Percentiles rank a stretch among this genome's conserved stretches.
These are phyloP conservation scores for Ophiosphaerella narmari DNA, from an alignment of 2,329 filamentous ascomycete species.

Conservation along the genomic window DNA sequence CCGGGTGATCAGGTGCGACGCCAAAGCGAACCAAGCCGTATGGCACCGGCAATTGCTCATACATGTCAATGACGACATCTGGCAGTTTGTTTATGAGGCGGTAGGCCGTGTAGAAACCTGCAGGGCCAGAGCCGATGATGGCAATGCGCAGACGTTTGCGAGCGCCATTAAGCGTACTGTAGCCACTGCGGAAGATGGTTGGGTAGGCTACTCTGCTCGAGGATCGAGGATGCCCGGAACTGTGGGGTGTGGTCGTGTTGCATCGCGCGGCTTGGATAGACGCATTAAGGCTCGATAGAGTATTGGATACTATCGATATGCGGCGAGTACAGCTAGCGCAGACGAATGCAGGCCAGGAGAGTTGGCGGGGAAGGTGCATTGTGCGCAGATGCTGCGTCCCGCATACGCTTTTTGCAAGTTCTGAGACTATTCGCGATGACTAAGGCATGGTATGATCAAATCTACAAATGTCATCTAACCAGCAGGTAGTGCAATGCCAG, in stretches of 20 bases:
- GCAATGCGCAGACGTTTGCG: slow-evolving; percentile 73
- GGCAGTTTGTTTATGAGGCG: slow-evolving; percentile 77
- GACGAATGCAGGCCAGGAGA: slow-evolving; percentile 19
- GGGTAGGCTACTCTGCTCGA: background rate
- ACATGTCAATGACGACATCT: slow-evolving; percentile 85
- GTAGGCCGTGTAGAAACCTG: slow-evolving; percentile 93
- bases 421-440: background rate
- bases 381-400: slow-evolving; percentile 11
- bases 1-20: slow-evolving; percentile 96
- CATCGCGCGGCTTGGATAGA: slow-evolving; percentile 4
- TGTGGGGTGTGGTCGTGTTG: slow-evolving; percentile 8
- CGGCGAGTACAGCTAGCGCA: slow-evolving; percentile 36
- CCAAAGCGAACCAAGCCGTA: slow-evolving; percentile 92
- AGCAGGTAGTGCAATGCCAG: background rate
- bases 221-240: slow-evolving; percentile 6
- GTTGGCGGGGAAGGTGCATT: slow-evolving; percentile 27
- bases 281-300: background rate
- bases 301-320: slow-evolving; percentile 6
- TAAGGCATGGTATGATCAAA: background rate
- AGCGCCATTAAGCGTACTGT: slow-evolving; percentile 22
- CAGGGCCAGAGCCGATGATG: slow-evolving; percentile 89
- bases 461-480: background rate
- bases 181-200: slow-evolving; percentile 20
- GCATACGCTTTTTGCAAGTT: background rate
- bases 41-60: slow-evolving; percentile 88